Percentiles rank a stretch among this genome's conserved stretches.
Conservation (phyloP, 106 monocot genomes). For the Dendrobium huoshanense region DNA sequence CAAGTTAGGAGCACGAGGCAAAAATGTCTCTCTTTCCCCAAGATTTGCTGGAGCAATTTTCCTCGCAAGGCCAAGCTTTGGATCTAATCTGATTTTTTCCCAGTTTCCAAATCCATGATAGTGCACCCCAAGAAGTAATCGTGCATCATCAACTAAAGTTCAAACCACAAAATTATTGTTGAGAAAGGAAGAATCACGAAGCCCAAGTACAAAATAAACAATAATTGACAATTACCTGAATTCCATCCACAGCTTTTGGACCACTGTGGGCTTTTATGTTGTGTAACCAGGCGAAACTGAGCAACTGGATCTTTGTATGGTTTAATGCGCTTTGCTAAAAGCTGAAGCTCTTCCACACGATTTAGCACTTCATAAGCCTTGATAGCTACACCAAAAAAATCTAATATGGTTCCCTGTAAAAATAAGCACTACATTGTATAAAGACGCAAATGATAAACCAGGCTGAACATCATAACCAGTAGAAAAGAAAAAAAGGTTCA, state of each 20-base stretch:
- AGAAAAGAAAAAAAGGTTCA: constrained; percentile 4
- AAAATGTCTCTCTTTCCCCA: constrained; percentile 90
- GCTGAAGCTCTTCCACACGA: constrained; percentile 84
- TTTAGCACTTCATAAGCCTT: constrained; percentile 81
- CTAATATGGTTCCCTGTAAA: constrained; percentile 75
- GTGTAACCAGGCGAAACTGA: constrained; percentile 71
- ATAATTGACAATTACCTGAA: constrained; percentile 44
- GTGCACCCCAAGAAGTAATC: constrained; percentile 88
- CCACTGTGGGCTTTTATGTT: constrained; percentile 96
- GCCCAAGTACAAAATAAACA: neutral
- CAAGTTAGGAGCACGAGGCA: constrained; percentile 96
- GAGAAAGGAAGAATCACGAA: neutral
- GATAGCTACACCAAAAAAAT: constrained; percentile 96
- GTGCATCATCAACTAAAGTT: constrained; percentile 92
- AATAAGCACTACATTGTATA: neutral
- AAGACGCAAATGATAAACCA: neutral
- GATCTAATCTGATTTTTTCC: constrained; percentile 93
- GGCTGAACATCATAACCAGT: neutral
- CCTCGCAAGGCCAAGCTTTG: constrained; percentile 67
- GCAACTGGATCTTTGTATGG: constrained; percentile 82
- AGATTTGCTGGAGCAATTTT: constrained; percentile 92
- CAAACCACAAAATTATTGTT: neutral
- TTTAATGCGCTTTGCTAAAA: constrained; percentile 81
- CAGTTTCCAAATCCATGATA: constrained; percentile 99
- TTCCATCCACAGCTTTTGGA: constrained; percentile 98